Base-by-base conservation (phyloP, 805 yeast species). In the Zygotorulaspora chibaensis region DNA sequence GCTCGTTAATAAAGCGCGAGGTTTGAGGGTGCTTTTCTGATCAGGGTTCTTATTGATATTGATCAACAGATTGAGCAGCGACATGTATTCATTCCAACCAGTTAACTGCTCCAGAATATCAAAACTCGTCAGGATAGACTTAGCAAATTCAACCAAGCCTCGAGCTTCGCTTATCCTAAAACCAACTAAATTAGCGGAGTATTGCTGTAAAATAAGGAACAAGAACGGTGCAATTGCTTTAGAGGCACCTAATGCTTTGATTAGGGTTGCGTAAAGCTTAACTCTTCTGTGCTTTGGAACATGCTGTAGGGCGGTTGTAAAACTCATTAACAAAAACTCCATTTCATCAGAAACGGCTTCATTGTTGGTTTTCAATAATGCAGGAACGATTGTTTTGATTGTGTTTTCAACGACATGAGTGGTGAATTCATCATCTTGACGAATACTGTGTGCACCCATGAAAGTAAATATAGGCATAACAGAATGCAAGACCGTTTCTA, bases 391-490 rank as follows among this genome's bases (percentile, higher is more conserved):
- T 56, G 85, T 83, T 17, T 84, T 70, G 40, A 93, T 84, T 1
- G 99, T 91, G 62, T 87, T 93, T 59, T 89, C 95, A 51, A 93
- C 88, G 37, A 90, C 97, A 54, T 86, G 86, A 27, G 84, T 84
- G 0, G 97, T 88, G 60, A 87, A 91, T 62, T 88, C 97, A 65
- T 93, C 98, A 65, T 93, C 99, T 68, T 93, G 96, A 59, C 96
- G 83, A 42, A 93, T 79, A 11, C 97, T 90, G 59, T 89, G 95
- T 10, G 98, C 96, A 48, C 99, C 99, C 98, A 93, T 93, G 58
- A 93, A 93, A 1, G 99, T 93, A 72, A 93, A 93, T 42, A 93
- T 91, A n/a, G 99, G 99, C 99, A 93, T 93, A 8, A 93, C 96
- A 2, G 96, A 86, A 68, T 93, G 98, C 43, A 93, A 71, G 25